Base-by-base conservation (phyloP, 1,284 basidiomycete species). In the Takashimella koratensis region DNA sequence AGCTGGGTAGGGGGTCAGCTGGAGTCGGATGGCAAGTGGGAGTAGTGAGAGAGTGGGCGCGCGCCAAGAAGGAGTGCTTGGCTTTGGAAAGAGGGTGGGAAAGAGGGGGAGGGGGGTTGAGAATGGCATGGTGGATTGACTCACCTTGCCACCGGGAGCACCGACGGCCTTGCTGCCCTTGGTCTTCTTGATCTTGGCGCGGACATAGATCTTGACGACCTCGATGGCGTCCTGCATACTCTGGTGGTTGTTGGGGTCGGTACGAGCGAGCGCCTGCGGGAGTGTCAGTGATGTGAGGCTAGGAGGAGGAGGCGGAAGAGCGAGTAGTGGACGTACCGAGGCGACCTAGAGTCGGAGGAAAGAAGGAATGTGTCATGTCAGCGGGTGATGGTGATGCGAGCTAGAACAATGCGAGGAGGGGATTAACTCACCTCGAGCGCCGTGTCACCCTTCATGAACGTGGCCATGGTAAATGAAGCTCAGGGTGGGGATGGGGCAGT, bases 81-180 rank as follows among this genome's bases (percentile, higher is more conserved):
- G n/a, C n/a, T n/a, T n/a, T 36, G 16, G 16, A 36, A 16, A 36
- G 30, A 36, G 8, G 30, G 30, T 4, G 16, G 12, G 19, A 45
- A 12, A 41, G 30, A 36, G 30, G 30, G 30, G 30, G 30, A 36
- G 30, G 30, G 30, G 16, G 8, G 39, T n/a, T 26, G 16, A 19
- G 45, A 16, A 25, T n/a, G 11, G 19, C 8, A 10, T 8, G 42
- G 19, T 11, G 42, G 23, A 22, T n/a, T 20, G 11, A 43, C 62
- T 51, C 49, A 67, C 65, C 51, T 65, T 65, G 36, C 64, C 64
- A 41, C 58, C 54, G 16, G 58, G 59, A n/a, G 54, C 52, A 4
- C 47, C 54, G 3, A 65, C 53, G 19, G 54, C 51, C 20, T 56
- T 54, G 12, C 51, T 52, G 16, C 30, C 30, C 41, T 65, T 64